These are phyloP conservation scores for Scutellaria barbata DNA, from an alignment of 257 asterid species.

Conservation along the genomic window DNA sequence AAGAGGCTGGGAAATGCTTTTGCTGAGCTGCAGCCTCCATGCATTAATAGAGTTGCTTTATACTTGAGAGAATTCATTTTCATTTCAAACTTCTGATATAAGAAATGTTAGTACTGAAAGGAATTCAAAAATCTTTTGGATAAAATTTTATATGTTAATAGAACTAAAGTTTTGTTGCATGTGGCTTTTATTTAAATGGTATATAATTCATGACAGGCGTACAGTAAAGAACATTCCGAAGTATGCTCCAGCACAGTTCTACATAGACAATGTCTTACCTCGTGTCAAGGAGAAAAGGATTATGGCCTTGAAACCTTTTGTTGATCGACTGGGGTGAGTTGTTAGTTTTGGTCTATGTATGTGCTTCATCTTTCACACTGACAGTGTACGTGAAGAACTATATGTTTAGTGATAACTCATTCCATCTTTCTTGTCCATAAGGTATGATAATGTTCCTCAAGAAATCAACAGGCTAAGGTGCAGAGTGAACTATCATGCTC, in stretches of 20 bases:
- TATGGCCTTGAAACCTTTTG: slow-evolving; percentile 98
- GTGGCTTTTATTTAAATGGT: slow-evolving; percentile 37
- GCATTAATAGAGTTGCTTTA: background rate
- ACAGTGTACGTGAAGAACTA: background rate
- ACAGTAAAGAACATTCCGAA: slow-evolving; percentile 98
- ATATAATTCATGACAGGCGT: slow-evolving; percentile 60
- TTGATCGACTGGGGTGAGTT: slow-evolving; percentile 97
- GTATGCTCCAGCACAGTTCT: slow-evolving; percentile 98
- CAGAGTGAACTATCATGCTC: slow-evolving; percentile 97
- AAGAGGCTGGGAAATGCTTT: background rate
- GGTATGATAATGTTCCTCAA: slow-evolving; percentile 96
- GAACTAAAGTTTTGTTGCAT: slow-evolving; percentile 30
- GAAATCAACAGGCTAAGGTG: slow-evolving; percentile 97
- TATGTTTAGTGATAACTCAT: slow-evolving; percentile 12
- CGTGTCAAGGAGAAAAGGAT: slow-evolving; percentile 93
- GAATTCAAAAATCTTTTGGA: background rate
- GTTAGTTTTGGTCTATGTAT: slow-evolving; percentile 25
- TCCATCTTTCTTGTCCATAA: slow-evolving; percentile 38
- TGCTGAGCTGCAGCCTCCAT: slow-evolving; percentile 4
- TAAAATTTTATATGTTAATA: slow-evolving; percentile 15
- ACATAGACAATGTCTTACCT: slow-evolving; percentile 95
- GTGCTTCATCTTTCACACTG: slow-evolving; percentile 20
- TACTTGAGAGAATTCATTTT: background rate
- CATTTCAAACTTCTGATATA: background rate
- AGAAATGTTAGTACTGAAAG: background rate